Evolutionary conservation across 116 monocot genomes (phyloP).

Genomic region (Papilionanthe hybrid): DNA sequence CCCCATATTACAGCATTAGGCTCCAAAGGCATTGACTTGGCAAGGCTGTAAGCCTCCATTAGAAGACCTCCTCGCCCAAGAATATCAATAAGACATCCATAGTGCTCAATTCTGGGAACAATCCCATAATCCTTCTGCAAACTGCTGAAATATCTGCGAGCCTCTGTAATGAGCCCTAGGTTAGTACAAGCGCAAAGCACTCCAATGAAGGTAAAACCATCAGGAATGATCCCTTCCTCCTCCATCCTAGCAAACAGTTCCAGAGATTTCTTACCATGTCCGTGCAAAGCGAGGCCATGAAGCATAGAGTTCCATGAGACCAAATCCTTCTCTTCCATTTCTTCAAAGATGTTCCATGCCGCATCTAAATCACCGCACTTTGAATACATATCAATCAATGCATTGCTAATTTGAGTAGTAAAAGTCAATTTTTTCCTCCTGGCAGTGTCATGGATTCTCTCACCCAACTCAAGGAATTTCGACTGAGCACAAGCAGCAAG

Average conservation of each 20-base stretch:
- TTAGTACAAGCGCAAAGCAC: constrained; percentile 75
- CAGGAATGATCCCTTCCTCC: constrained; percentile 46
- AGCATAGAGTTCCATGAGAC: constrained; percentile 88
- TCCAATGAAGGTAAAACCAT: constrained; percentile 58
- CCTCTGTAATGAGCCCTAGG: constrained; percentile 38
- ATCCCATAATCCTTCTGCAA: constrained; percentile 53
- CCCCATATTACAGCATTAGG: constrained; percentile 72
- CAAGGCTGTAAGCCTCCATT: constrained; percentile 39
- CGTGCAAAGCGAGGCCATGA: constrained; percentile 67
- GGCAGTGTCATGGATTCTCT: constrained; percentile 42
- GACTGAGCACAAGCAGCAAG: constrained; percentile 68
- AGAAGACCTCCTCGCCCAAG: constrained; percentile 47
- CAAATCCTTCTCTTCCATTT: constrained; percentile 32
- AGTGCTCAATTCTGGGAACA: constrained; percentile 52
- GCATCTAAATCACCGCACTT: constrained; percentile 66
- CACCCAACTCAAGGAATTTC: constrained; percentile 52
- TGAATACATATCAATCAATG: constrained; percentile 70
- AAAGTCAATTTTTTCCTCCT: constrained; percentile 21
- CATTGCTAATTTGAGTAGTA: constrained; percentile 52
- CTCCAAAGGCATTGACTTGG: constrained; percentile 46
- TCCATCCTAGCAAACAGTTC: constrained; percentile 55
- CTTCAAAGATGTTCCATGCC: constrained; percentile 52
- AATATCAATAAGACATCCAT: constrained; percentile 54
- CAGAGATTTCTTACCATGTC: constrained; percentile 55
- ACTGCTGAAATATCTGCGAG: constrained; percentile 23